Base-by-base conservation (phyloP, 2,329 filamentous ascomycete genomes). In the Apiospora hydei region DNA sequence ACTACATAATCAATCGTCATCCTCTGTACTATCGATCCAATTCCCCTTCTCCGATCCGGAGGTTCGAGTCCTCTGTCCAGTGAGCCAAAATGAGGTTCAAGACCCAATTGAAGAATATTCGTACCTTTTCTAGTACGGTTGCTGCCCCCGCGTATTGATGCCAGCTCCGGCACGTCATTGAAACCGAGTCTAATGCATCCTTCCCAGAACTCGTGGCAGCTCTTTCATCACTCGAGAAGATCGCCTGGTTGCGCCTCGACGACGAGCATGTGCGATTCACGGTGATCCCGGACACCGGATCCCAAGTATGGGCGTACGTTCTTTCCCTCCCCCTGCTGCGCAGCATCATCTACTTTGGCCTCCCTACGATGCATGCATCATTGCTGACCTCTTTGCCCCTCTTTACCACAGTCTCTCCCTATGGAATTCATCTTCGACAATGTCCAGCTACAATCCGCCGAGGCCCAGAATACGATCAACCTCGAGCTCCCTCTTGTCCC, bases 261-360 rank as follows among this genome's bases (percentile, higher is more conserved):
- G 90, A 97, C 83, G 92, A 95, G 72, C 92, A 92, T 71, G 92
- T 96, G 71, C 95, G 95, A 77, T 98, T 99, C 84, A 98, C 96
- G 73, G 94, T 98, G 78, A 96, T 98, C 74, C 95, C 96, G 0
- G 95, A 98, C 80, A 92, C 94, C 78, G 96, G 96, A 73, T 97
- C 94, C 11, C 96, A 98, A 86, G 96, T 98, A 71, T 99, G 96
- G 96, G 94, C 95, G 87, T 95, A 87, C 80, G 91, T 90, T 64
- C 74, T 21, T n/a, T 6, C 34, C 34, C 10, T 6, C 34, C 34
- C 10, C 18, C 10, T n/a, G 21, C 18, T 26, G 49, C 49, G n/a
- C 11, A n/a, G 47, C 47, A 49, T 13, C 47, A 24, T 13, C 47
- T 34, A 16, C 53, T 34, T 5, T 26, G 3, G 8, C 30, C 16